Percentiles rank a stretch among this genome's conserved stretches.
Conservation (phyloP, 768 basidiomycete genomes). For the Lactarius deliciosus region DNA sequence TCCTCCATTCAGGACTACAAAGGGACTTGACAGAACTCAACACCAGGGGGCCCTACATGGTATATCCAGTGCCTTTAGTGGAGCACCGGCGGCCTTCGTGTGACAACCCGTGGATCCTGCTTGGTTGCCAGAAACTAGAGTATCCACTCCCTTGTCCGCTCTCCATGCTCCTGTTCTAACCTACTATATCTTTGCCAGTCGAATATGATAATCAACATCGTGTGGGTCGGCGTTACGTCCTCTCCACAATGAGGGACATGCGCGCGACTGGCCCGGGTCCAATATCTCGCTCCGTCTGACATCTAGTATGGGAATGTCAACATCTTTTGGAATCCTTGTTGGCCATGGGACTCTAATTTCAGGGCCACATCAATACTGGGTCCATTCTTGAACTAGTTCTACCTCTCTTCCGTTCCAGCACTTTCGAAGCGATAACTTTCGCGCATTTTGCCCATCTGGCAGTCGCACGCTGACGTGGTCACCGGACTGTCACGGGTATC, state of each 20-base stretch:
- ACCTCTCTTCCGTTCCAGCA: not conserved
- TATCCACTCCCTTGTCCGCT: not conserved
- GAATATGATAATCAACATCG: not conserved
- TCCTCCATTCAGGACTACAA: not conserved
- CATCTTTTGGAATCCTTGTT: not conserved
- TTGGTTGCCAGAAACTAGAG: not conserved
- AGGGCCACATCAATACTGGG: not conserved
- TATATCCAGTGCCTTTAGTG: not conserved
- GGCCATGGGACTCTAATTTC: not conserved
- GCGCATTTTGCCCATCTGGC: not conserved
- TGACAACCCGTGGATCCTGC: not conserved
- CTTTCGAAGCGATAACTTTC: not conserved
- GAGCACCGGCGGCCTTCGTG: not conserved
- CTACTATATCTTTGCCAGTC: not conserved
- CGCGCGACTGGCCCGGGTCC: not conserved
- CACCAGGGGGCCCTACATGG: not conserved
- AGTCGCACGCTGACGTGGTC: not conserved
- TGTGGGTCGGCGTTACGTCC: not conserved
- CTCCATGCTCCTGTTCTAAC: too few species aligned
- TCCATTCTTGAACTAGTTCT: not conserved
- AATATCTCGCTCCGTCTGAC: not conserved
- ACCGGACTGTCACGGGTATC: not conserved
- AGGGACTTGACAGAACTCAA: not conserved
- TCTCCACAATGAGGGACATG: not conserved
- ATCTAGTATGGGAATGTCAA: not conserved